Conservation (phyloP, 208 protist genomes). For the Trypanosoma congolense region DNA sequence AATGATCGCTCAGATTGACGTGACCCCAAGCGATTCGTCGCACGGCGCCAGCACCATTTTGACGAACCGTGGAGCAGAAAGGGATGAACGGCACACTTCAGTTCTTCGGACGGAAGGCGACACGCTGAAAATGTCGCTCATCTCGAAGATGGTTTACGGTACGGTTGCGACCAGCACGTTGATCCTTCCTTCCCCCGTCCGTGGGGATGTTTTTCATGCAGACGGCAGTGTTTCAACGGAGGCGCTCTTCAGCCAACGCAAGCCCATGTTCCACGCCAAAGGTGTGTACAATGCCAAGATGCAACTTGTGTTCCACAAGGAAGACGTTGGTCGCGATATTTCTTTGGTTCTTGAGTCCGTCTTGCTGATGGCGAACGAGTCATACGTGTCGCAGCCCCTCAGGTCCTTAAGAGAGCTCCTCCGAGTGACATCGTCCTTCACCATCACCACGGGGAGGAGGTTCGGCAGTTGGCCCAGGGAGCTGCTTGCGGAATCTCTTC, state of each 20-base stretch:
- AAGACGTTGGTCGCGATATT: slow-evolving; percentile 43
- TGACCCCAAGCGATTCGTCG: neutral
- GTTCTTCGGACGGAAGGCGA: slow-evolving; percentile 18
- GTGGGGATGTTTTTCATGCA: slow-evolving; percentile 36
- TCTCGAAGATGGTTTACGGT: slow-evolving; percentile 39
- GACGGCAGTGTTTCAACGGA: slow-evolving; percentile 51
- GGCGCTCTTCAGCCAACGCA: slow-evolving; percentile 40
- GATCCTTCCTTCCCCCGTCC: slow-evolving; percentile 38
- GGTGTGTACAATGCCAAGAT: slow-evolving; percentile 47
- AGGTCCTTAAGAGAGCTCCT: slow-evolving; percentile 49
- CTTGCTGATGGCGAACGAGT: slow-evolving; percentile 53
- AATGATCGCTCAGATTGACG: slow-evolving; percentile 10
- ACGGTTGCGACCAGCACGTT: slow-evolving; percentile 65
- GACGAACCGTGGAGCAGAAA: neutral
- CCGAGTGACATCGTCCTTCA: slow-evolving; percentile 35
- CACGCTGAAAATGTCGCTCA: slow-evolving; percentile 52
- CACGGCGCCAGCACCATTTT: neutral
- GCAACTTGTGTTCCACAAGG: slow-evolving; percentile 58
- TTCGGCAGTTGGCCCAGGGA: slow-evolving; percentile 4
- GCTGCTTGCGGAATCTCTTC: slow-evolving; percentile 14
- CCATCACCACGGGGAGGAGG: slow-evolving; percentile 33
- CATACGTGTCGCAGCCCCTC: slow-evolving; percentile 26
- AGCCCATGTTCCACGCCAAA: slow-evolving; percentile 54
- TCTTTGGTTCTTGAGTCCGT: slow-evolving; percentile 47
- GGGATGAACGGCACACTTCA: slow-evolving; percentile 2